A percentile compares a stretch with the other conserved stretches of the same genome.
Conservation (phyloP, 768 basidiomycete genomes). For the Mycena metata region DNA sequence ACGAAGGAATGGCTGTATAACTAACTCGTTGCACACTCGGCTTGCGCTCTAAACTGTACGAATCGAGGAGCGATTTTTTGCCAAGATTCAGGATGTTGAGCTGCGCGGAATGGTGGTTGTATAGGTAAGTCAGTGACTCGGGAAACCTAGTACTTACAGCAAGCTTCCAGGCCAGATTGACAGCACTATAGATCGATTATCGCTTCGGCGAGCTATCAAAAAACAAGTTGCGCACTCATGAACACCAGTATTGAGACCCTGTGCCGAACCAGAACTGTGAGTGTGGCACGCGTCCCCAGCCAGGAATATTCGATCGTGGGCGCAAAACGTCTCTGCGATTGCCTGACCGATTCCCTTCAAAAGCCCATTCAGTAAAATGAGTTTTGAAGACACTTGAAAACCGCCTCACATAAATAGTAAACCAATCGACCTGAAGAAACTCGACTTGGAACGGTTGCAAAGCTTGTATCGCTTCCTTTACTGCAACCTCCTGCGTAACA, state of each 20-base stretch:
- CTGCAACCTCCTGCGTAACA: conserved; percentile 36
- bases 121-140: background rate
- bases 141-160: conserved; percentile 22
- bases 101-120: conserved; percentile 8
- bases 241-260: conserved; percentile 40
- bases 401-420: conserved; percentile 35
- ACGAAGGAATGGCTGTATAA: background rate
- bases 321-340: conserved; percentile 36
- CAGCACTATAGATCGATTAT: conserved; percentile 27
- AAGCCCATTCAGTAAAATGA: background rate
- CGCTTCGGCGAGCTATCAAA: background rate
- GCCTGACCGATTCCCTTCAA: conserved; percentile 41
- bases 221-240: conserved; percentile 35
- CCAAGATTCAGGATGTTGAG: conserved; percentile 34
- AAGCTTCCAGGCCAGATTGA: conserved; percentile 42
- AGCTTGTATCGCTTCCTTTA: conserved; percentile 34
- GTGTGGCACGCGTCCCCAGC: conserved; percentile 43
- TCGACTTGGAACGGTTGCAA: conserved; percentile 37
- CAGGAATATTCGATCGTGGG: conserved; percentile 37
- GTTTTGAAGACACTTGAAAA: background rate
- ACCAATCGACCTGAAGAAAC: conserved; percentile 37
- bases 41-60: conserved; percentile 36
- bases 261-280: conserved; percentile 39
- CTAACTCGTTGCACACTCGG: conserved; percentile 38
- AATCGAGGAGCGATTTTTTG: conserved; percentile 35